phyloP scores from a whole-genome alignment of 129 eudicot species.

The Ambrosia artemisiifolia region DNA sequence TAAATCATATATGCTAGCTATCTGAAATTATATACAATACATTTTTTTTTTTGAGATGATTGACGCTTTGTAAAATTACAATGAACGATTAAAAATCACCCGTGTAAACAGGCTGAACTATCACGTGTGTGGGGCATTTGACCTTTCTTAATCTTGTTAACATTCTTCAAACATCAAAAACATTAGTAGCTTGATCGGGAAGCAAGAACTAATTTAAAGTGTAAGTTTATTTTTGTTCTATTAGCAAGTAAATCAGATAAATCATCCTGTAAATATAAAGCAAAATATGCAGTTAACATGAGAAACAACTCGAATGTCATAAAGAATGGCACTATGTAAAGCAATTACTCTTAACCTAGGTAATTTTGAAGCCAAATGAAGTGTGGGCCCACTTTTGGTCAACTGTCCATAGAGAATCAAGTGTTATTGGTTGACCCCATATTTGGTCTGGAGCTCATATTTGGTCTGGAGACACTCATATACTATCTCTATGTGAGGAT shows the following conservation, averaged over 20 bases:
- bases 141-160: slow-evolving; percentile 80
- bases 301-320: slow-evolving; percentile 88
- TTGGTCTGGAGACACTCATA: slow-evolving; percentile 79
- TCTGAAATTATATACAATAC: too few species aligned
- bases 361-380: slow-evolving; percentile 69
- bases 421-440: slow-evolving; percentile 80
- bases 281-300: slow-evolving; percentile 71
- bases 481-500: slow-evolving; percentile 94
- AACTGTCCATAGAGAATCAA: slow-evolving; percentile 81
- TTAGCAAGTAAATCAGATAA: background rate
- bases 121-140: slow-evolving; percentile 74
- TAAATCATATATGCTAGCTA: too few species aligned
- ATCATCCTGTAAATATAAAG: slow-evolving; percentile 65
- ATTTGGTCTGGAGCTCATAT: too few species aligned
- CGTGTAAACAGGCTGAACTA: slow-evolving; percentile 34
- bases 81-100: too few species aligned
- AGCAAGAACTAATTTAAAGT: background rate
- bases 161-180: slow-evolving; percentile 53
- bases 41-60: too few species aligned
- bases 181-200: slow-evolving; percentile 9
- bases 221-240: too few species aligned
- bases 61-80: too few species aligned
- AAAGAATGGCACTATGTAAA: slow-evolving; percentile 87
- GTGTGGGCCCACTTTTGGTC: slow-evolving; percentile 88
- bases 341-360: slow-evolving; percentile 87